Evolutionary conservation across 2,329 filamentous ascomycete species (phyloP).

Genomic region (Emmonsiellopsis sp.): DNA sequence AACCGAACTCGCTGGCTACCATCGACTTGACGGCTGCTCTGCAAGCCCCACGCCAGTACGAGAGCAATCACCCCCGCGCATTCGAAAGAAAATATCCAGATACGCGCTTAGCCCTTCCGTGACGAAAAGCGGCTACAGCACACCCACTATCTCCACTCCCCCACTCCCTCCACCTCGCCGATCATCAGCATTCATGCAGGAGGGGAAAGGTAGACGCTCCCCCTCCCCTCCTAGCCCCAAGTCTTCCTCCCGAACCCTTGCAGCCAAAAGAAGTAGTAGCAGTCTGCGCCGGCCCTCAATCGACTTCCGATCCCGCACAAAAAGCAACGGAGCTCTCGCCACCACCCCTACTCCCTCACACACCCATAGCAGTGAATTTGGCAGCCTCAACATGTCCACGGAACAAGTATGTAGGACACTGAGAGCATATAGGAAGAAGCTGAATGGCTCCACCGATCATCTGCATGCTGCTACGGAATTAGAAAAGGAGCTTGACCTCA

Average conservation of each 20-base stretch:
- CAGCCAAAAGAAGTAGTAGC: constrained; percentile 20
- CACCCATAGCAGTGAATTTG: constrained; percentile 31
- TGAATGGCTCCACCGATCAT: constrained; percentile 40
- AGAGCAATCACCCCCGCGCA: constrained; percentile 40
- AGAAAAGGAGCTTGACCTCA: constrained; percentile 47
- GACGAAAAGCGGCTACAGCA: constrained; percentile 21
- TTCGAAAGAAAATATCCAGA: constrained; percentile 49
- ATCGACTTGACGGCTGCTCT: constrained; percentile 40
- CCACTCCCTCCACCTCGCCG: constrained; percentile 20
- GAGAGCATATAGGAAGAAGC: constrained; percentile 50
- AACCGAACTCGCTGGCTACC: constrained; percentile 75
- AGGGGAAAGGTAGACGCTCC: constrained; percentile 23
- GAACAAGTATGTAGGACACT: constrained; percentile 51
- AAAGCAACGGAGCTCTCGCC: constrained; percentile 24
- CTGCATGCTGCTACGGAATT: constrained; percentile 46
- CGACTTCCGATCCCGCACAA: constrained; percentile 42
- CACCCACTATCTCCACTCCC: constrained; percentile 24
- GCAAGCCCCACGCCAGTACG: constrained; percentile 35
- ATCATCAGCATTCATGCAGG: constrained; percentile 21
- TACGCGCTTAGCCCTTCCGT: constrained; percentile 36
- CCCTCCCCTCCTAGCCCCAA: constrained; percentile 34
- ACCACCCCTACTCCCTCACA: constrained; percentile 11
- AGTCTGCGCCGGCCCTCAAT: constrained; percentile 39
- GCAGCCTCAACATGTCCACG: constrained; percentile 43
- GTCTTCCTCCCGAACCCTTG: constrained; percentile 20